These are phyloP conservation scores for Petunia secreta DNA, from an alignment of 257 asterid species.

Conservation along the genomic window DNA sequence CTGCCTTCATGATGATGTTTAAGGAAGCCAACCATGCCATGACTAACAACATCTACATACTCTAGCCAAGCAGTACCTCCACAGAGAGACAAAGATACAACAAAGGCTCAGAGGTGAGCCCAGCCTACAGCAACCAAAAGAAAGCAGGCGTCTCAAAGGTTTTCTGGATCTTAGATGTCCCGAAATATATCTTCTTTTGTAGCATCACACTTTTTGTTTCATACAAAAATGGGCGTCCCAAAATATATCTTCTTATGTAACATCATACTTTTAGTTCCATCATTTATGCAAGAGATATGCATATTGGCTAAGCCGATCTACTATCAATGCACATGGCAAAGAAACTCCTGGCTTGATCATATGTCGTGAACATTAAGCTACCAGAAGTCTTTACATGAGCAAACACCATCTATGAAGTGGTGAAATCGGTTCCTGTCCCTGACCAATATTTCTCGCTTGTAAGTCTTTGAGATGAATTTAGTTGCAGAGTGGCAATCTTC, in stretches of 20 bases:
- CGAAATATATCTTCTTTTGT: not conserved
- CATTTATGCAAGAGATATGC: not conserved
- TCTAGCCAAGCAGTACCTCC: not conserved
- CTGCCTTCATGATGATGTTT: not conserved
- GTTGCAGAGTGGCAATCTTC: slow-evolving; percentile 64
- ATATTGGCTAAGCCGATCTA: not conserved
- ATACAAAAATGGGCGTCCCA: not conserved
- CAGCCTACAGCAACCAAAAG: not conserved
- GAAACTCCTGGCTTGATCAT: not conserved
- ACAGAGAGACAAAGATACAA: not conserved
- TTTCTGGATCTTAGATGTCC: not conserved
- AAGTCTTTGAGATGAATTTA: slow-evolving; percentile 53
- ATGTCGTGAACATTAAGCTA: slow-evolving; percentile 8
- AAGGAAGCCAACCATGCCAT: not conserved
- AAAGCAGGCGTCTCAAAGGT: not conserved
- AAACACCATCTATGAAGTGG: slow-evolving; percentile 52
- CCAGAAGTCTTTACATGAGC: slow-evolving; percentile 64
- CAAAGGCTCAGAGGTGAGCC: not conserved
- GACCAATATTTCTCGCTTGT: slow-evolving; percentile 54
- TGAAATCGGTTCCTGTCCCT: slow-evolving; percentile 65
- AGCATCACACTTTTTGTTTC: not conserved
- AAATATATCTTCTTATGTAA: not conserved
- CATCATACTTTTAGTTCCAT: not conserved
- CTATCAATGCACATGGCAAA: slow-evolving; percentile 3
- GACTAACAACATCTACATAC: not conserved